phyloP scores from a whole-genome alignment of 116 monocot genomes.

The Papilionanthe hybrid region DNA sequence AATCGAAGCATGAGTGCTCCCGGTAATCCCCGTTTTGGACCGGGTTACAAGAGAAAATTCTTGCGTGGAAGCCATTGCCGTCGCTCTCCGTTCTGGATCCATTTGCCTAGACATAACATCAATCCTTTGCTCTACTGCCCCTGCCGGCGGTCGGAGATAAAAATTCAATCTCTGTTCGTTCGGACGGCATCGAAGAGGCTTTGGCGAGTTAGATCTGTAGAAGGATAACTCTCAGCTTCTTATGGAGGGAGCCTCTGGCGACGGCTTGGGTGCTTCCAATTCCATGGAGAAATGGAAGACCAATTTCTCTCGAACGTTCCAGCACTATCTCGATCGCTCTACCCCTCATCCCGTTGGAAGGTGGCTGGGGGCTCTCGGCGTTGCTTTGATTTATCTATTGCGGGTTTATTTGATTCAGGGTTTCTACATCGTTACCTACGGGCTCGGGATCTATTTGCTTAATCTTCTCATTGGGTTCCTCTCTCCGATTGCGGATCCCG shows the following conservation, averaged over 20 bases:
- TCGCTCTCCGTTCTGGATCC: too few species aligned
- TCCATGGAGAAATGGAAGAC: constrained; percentile 36
- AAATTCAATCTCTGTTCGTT: neutral
- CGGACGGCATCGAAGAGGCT: neutral
- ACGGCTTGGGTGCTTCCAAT: constrained; percentile 4
- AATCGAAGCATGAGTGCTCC: too few species aligned
- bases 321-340: constrained; percentile 43
- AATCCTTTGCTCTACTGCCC: neutral
- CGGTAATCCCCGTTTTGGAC: too few species aligned
- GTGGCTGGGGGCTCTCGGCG: constrained; percentile 42
- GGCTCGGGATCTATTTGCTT: constrained; percentile 54
- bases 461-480: constrained; percentile 44
- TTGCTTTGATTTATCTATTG: constrained; percentile 36
- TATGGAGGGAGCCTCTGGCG: constrained; percentile 20
- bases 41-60: too few species aligned
- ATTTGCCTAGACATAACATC: too few species aligned
- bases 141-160: neutral
- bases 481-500: constrained; percentile 57
- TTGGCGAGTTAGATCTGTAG: neutral
- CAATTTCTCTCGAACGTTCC: constrained; percentile 43
- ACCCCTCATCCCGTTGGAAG: constrained; percentile 40
- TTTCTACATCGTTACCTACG: constrained; percentile 55
- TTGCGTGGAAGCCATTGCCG: too few species aligned
- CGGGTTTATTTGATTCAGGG: constrained; percentile 46
- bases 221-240: neutral